phyloP scores from a whole-genome alignment of 306 rosid genomes.

The Castanea mollissima region DNA sequence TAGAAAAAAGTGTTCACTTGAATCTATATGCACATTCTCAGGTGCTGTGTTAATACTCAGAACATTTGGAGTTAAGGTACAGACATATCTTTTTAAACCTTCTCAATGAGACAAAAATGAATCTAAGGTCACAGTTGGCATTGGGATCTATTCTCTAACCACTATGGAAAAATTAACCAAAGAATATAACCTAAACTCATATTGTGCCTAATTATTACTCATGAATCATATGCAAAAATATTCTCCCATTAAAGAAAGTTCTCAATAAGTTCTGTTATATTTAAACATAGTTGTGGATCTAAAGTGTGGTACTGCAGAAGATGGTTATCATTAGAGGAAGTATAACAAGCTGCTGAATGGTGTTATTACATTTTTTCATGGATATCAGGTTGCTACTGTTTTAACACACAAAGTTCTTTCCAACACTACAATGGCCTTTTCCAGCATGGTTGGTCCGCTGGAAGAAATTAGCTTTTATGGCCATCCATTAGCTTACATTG shows the following conservation, averaged over 20 bases:
- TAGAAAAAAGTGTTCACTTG: slow-evolving; percentile 57
- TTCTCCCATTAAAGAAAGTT: too few species aligned
- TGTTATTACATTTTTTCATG: not conserved
- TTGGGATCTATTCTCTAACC: not conserved
- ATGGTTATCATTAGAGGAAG: too few species aligned
- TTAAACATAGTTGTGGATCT: too few species aligned
- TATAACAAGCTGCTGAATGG: not conserved
- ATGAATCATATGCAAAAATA: too few species aligned
- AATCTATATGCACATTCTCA: slow-evolving; percentile 34
- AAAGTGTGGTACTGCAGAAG: too few species aligned
- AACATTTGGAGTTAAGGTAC: slow-evolving; percentile 54
- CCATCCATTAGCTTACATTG: slow-evolving; percentile 50
- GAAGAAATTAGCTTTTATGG: slow-evolving; percentile 65
- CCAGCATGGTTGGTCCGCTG: slow-evolving; percentile 56
- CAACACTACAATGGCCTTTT: slow-evolving; percentile 50
- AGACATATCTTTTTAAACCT: not conserved
- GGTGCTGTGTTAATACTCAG: slow-evolving; percentile 25
- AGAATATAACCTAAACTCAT: too few species aligned
- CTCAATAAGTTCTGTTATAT: too few species aligned
- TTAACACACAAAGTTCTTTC: slow-evolving; percentile 39
- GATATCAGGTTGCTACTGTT: slow-evolving; percentile 37
- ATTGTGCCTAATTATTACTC: too few species aligned
- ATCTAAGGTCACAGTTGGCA: not conserved
- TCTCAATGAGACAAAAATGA: not conserved
- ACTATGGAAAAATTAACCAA: too few species aligned